Evolutionary conservation across 208 protist genomes (phyloP).

Genomic region (Trichomonas gallinae): DNA sequence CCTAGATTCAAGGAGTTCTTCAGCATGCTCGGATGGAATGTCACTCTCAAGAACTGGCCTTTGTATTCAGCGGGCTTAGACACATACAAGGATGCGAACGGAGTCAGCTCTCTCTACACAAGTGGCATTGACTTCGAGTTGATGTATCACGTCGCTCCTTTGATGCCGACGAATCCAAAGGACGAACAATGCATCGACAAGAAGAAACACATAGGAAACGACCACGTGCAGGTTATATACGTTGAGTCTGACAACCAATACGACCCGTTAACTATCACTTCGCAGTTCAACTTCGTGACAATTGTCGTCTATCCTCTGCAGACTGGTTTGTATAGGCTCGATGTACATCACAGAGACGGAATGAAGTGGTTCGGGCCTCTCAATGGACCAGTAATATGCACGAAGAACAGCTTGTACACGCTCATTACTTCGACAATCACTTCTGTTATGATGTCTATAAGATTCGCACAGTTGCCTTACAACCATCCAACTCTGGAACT

Average conservation of each 20-base stretch:
- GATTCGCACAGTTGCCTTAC: not conserved
- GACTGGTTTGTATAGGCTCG: slow-evolving; percentile 50
- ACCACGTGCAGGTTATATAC: not conserved
- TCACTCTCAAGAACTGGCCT: not conserved
- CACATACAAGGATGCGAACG: not conserved
- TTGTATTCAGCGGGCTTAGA: not conserved
- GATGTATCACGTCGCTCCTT: not conserved
- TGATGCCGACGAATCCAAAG: not conserved
- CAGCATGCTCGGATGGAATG: not conserved
- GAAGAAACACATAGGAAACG: not conserved
- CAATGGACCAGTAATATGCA: slow-evolving; percentile 43
- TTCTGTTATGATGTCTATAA: not conserved
- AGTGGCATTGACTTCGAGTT: not conserved
- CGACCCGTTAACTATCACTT: not conserved
- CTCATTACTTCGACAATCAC: not conserved
- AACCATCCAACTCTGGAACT: not conserved
- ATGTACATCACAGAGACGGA: slow-evolving; percentile 38
- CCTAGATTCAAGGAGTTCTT: not conserved
- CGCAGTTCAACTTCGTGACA: not conserved
- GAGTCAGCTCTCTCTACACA: not conserved
- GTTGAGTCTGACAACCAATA: not conserved
- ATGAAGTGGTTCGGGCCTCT: slow-evolving; percentile 49
- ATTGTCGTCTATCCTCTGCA: slow-evolving; percentile 27
- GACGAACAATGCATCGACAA: not conserved
- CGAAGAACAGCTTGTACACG: not conserved